Conservation (phyloP, 257 asterid species). For the Salvia miltiorrhiza region DNA sequence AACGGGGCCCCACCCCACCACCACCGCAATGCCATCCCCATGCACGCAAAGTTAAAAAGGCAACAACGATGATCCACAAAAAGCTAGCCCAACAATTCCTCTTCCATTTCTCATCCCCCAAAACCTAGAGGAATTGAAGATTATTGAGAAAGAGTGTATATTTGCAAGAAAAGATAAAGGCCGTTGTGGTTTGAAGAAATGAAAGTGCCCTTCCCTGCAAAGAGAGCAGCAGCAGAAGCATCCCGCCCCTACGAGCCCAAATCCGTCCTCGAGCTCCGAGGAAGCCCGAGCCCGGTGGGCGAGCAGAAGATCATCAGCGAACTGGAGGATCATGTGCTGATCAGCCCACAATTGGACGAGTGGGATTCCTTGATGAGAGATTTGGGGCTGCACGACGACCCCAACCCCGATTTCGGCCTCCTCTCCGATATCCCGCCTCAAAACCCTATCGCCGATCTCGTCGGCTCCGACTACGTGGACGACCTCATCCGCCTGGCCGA, state of each 20-base stretch:
- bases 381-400: constrained; percentile 67
- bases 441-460: neutral
- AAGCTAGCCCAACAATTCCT: constrained; percentile 36
- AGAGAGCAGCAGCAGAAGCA: constrained; percentile 25
- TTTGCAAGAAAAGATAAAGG: neutral
- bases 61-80: constrained; percentile 43
- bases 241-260: constrained; percentile 59
- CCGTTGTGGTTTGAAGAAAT: constrained; percentile 59
- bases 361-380: constrained; percentile 91
- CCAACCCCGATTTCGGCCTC: constrained; percentile 37
- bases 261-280: constrained; percentile 75
- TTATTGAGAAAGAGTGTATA: neutral
- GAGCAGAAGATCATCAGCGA: constrained; percentile 23
- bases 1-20: neutral
- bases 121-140: constrained; percentile 1
- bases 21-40: constrained; percentile 26
- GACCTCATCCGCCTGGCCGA: constrained; percentile 84
- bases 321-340: constrained; percentile 74
- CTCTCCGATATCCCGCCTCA: constrained; percentile 39
- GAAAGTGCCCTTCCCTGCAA: constrained; percentile 78
- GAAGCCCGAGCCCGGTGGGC: constrained; percentile 58
- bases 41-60: constrained; percentile 51
- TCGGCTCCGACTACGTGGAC: constrained; percentile 68
- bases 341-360: constrained; percentile 51
- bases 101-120: constrained; percentile 16